Evolutionary conservation across 257 asterid genomes (phyloP), one percentile per base, ranked within the genome.

Genomic region (Verbena officinalis): DNA sequence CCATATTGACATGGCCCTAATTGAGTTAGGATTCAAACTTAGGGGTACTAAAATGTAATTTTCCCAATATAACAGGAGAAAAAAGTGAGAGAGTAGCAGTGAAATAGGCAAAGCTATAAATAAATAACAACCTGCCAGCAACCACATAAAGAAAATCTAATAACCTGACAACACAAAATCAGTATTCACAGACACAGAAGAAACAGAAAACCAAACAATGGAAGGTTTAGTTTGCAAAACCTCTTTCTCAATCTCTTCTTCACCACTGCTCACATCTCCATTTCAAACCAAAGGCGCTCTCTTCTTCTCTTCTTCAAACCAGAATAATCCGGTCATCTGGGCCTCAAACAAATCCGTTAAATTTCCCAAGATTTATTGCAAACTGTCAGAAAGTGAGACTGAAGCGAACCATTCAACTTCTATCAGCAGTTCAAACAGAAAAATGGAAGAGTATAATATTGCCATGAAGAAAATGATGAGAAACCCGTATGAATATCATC

Each of bases 391-490:
- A 36, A 81, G 67, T 64, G 86, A 69, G 59, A 60, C 73, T 56
- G 71, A 71, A 66, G 50, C 71, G 7, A 59, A 20, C 15, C 53
- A 19, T 51, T 57, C 64, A 9, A 76, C 48, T 50, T 34, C 80
- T 10, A 42, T 31, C 12, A 63, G 64, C 53, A n/a, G 20, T 63
- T 71, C 87, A 65, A 75, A 56, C 45, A 76, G 27, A 66, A 78
- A 75, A 68, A 79, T 84, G 81, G 98, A 89, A 12, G 96, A 85
- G 8, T 91, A 89, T 59, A 89, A 91, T 77, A 61, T 48, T 15
- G 89, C 92, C 34, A 91, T 91, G 98, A 89, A 80, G 84, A 80
- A 74, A 33, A 83, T 91, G 88, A 91, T 89, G 98, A 89, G 96
- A 76, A 91, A 91, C 73, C 98, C 98, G 7, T 91, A 78, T 52